Base-by-base conservation (phyloP, 2,329 filamentous ascomycete species). In the Alternaria panax region DNA sequence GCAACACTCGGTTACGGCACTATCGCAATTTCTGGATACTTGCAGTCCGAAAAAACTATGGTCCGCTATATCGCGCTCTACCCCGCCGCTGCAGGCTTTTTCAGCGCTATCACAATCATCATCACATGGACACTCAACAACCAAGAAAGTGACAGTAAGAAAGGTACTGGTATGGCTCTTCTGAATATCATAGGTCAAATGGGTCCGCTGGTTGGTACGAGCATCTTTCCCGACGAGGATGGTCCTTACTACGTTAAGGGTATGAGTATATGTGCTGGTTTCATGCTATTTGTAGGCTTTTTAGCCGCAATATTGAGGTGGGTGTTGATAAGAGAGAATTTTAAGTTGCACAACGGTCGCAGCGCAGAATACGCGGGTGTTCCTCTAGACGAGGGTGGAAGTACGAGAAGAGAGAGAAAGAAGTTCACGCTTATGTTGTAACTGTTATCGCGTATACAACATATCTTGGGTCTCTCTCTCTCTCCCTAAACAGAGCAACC, bases 51-150 rank as follows among this genome's bases (percentile, higher is more conserved):
- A 0, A 63, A 67, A 47, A 70, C 61, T 1, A 65, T 64, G 43
- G 62, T 86, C 36, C 85, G 92, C 18, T 97, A 97, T 71, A 69
- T 89, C 6, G 90, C 88, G 56, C 84, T 96, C 7, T 96, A 90
- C 74, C 92, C 92, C 0, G 92, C 93, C 2, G 86, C 89, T 2
- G 81, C 88, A 1, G 93, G 93, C 4, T 95, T 96, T 87, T 96
- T 96, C 82, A 88, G 86, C 60, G 90, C 92, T 20, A 90, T 96
- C 57, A 92, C 92, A 0, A 84, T 96, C 30, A 90, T 93, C 66
- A 91, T 97, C 57, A 90, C 92, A 2, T 97, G 93, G 93, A 92
- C 87, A 34, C 86, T 97, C 72, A 96, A 96, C 74, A 97, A 96
- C 76, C 91, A 95, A 73, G 80, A 85, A 53, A 87, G 83, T 12